A percentile compares a stretch with the other conserved stretches of the same genome.
These are phyloP conservation scores for Suillus sp. DNA, from an alignment of 768 basidiomycete species.

Conservation along the genomic window DNA sequence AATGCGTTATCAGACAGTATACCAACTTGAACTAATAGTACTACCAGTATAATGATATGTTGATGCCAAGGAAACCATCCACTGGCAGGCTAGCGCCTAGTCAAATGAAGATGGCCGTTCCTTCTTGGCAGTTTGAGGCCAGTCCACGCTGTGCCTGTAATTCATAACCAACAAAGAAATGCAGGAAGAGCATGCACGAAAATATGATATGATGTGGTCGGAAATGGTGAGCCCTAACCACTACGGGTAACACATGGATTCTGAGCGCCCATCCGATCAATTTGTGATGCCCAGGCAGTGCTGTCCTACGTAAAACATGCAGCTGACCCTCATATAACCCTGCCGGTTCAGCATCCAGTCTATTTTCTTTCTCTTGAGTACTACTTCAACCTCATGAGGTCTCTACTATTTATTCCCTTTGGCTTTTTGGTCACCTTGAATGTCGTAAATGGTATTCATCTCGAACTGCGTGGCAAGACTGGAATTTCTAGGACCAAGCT, in stretches of 20 bases:
- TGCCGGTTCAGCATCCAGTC: no score
- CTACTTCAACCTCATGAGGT: conserved; percentile 21
- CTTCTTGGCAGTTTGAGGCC: neutral
- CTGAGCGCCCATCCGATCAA: neutral
- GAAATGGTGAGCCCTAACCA: neutral
- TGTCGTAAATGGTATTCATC: conserved; percentile 16
- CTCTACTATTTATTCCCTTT: conserved; percentile 13
- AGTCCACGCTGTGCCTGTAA: neutral
- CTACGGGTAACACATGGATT: neutral
- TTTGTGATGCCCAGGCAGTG: neutral
- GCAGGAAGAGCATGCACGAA: neutral
- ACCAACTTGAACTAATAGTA: no score
- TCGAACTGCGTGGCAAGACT: conserved; percentile 21
- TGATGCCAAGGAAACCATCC: neutral
- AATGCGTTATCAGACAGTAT: neutral
- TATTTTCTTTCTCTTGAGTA: neutral
- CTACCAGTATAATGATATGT: no score
- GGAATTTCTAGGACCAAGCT: conserved; percentile 15
- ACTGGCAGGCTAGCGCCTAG: no score
- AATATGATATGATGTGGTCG: neutral
- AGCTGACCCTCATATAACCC: neutral
- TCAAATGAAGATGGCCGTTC: neutral
- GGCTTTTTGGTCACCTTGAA: conserved; percentile 15
- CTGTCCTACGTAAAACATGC: neutral
- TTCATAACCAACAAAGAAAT: neutral